These are phyloP conservation scores for Hsuehochloa calcarea DNA, from an alignment of 176 grass and related monocot genomes.

Conservation along the genomic window DNA sequence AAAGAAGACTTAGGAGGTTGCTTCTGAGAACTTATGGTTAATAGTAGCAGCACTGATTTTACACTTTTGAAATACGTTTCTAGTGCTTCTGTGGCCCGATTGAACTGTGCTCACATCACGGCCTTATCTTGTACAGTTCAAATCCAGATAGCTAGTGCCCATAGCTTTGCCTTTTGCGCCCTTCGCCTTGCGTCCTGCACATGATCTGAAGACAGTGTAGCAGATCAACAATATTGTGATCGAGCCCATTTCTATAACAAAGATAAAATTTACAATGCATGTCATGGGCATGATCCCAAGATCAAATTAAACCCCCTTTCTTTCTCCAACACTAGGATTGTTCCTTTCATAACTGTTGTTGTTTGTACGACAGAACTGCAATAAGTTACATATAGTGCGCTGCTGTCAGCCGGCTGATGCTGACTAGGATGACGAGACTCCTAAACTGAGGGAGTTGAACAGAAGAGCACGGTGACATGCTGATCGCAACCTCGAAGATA, in stretches of 20 bases:
- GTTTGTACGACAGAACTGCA: conserved; percentile 25
- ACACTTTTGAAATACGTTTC: background rate
- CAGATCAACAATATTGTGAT: background rate
- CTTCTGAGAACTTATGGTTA: background rate
- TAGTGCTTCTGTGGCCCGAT: background rate
- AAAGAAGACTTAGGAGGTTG: background rate
- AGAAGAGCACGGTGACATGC: background rate
- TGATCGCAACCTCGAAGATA: background rate
- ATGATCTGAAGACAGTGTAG: background rate
- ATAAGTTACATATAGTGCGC: background rate
- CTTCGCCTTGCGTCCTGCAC: background rate
- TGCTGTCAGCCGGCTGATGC: conserved; percentile 26
- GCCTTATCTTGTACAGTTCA: conserved; percentile 13
- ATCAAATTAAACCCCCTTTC: background rate
- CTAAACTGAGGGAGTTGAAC: background rate
- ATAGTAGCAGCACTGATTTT: background rate
- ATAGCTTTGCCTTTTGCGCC: background rate
- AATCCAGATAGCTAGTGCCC: background rate
- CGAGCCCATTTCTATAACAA: background rate
- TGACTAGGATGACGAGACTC: conserved; percentile 8
- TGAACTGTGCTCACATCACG: background rate
- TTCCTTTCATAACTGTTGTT: conserved; percentile 25
- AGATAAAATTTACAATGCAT: background rate
- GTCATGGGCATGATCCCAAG: background rate
- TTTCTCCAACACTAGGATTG: background rate